Evolutionary conservation across 768 basidiomycete species (phyloP), one percentile per base, ranked within the genome.

Genomic region (Hygrophorus pudorinus): DNA sequence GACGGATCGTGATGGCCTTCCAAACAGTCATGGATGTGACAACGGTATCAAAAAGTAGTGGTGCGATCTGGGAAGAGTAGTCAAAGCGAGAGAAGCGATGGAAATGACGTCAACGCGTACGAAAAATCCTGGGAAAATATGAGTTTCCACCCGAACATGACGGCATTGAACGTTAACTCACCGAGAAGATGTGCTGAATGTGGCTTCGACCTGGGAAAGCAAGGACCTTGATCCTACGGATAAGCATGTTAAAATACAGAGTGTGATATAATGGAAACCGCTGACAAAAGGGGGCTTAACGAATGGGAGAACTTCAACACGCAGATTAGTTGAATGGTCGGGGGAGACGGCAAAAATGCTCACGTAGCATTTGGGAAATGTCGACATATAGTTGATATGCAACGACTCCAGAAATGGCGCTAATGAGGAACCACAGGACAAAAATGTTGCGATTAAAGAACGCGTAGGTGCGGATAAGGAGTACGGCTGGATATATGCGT

Each of bases 381-480:
- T 78, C 82, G 24, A 87, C 85, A 52, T 82, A 88, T 28, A 87
- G 75, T 56, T 88, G 85, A 61, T 87, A 88, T 31, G 83, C 76
- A 9, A 87, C 75, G 46, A 88, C 78, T 6, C 84, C 84, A 46
- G 76, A 71, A 9, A 88, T 66, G 10, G 81, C 78, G 46, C 70
- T 71, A 45, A 85, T 59, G 49, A 88, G 75, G 47, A 73, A 73
- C 51, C 68, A 66, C 33, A 87, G 70, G 41, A 87, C 62, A 56
- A 78, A 81, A 43, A 69, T 58, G 53, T 86, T 88, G 50, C 82
- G 75, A 54, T 85, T 85, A 70, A 87, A 87, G 64, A 88, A 88
- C 2, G 85, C 85, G 54, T 86, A 88, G 34, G 85, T 88, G 49
- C 85, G 78, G 48, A 88, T 88, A 51, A 88, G 73, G 40, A 88